Evolutionary conservation across 257 asterid genomes (phyloP).

Genomic region (Plantago major): DNA sequence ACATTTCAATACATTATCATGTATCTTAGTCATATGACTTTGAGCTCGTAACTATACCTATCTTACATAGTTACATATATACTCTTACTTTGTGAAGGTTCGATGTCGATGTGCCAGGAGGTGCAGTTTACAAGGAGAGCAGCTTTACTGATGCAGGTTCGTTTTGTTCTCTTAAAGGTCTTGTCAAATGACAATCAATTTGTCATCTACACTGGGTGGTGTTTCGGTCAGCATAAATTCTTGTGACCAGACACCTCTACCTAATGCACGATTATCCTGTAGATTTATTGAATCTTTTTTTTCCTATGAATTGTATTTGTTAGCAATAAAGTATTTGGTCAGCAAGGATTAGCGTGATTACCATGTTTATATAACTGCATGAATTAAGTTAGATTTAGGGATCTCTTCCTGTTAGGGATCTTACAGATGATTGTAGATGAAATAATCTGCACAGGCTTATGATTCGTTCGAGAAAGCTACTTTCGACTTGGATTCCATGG

Average conservation of each 20-base stretch:
- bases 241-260: no score
- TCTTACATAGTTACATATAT: background rate
- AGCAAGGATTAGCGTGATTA: no score
- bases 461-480: background rate
- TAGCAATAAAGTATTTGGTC: no score
- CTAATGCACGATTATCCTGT: no score
- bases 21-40: background rate
- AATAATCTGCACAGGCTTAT: background rate
- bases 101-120: conserved; percentile 95
- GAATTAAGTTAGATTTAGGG: no score
- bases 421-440: background rate
- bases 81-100: conserved; percentile 31
- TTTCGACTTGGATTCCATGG: background rate
- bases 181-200: no score
- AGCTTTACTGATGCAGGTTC: conserved; percentile 78
- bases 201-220: no score
- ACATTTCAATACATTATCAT: background rate
- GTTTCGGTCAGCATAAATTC: no score
- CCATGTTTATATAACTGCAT: no score
- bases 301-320: no score
- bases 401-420: background rate
- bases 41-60: background rate
- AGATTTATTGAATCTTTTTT: no score
- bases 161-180: conserved; percentile 9
- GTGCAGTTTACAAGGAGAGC: conserved; percentile 96